These are phyloP conservation scores for Kluyveromyces marxianus DNA, from an alignment of 1,139 yeast genomes.

Conservation along the genomic window DNA sequence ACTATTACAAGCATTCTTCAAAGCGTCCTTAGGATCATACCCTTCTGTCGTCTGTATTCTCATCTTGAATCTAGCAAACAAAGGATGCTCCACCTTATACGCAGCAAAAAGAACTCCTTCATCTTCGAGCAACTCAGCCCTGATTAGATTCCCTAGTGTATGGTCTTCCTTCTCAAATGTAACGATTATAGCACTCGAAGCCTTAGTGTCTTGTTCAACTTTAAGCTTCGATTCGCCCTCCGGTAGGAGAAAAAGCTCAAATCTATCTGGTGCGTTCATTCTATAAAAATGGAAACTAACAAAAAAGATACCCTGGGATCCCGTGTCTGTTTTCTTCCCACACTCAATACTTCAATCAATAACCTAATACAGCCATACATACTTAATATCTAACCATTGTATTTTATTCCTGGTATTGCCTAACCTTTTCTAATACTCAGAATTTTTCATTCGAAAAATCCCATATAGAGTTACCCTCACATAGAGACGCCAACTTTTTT, in stretches of 20 bases:
- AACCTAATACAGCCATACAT: too few species aligned
- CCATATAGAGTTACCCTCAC: too few species aligned
- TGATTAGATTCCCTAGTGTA: constrained; percentile 81
- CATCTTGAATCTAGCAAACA: constrained; percentile 88
- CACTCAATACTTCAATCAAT: too few species aligned
- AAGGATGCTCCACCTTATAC: constrained; percentile 94
- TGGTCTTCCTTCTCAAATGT: constrained; percentile 97
- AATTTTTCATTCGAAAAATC: too few species aligned
- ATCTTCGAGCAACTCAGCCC: constrained; percentile 82
- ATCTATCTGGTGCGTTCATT: constrained; percentile 99
- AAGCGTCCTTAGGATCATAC: constrained; percentile 83
- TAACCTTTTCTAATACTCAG: too few species aligned
- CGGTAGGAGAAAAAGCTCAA: constrained; percentile 91
- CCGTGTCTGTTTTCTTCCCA: too few species aligned
- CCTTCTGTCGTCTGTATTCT: constrained; percentile 95
- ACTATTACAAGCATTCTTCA: constrained; percentile 79
- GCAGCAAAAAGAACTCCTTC: constrained; percentile 89
- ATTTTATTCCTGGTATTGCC: too few species aligned
- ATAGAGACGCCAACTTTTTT: too few species aligned
- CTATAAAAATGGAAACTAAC: background rate
- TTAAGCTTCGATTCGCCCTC: constrained; percentile 91
- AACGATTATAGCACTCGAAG: constrained; percentile 89
- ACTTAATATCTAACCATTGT: too few species aligned
- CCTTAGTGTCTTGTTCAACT: constrained; percentile 88
- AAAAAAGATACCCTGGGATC: too few species aligned